Conservation (phyloP, 75 land plant species). For the Sequoiadendron giganteum region DNA sequence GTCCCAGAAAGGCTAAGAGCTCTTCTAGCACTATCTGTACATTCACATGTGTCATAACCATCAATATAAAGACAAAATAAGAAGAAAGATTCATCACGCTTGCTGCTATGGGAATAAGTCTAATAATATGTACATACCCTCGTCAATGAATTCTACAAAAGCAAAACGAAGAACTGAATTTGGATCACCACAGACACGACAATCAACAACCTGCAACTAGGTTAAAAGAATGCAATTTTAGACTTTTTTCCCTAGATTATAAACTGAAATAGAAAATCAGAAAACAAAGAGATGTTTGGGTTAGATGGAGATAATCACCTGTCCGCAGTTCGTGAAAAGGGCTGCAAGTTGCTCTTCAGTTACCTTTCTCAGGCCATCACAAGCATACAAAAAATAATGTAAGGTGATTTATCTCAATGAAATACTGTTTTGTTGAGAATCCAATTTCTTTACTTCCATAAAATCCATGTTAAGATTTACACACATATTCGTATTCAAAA, state of each 20-base stretch:
- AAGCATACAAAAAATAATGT: slow-evolving; percentile 11
- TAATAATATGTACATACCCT: slow-evolving; percentile 20
- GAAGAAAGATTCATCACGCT: not conserved
- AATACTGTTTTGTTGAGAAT: not conserved
- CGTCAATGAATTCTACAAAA: slow-evolving; percentile 51
- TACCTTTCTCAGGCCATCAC: slow-evolving; percentile 25
- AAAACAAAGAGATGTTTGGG: not conserved
- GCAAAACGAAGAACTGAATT: slow-evolving; percentile 63
- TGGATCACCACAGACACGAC: slow-evolving; percentile 70
- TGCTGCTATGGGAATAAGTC: not conserved
- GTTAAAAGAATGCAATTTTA: not conserved
- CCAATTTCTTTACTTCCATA: not conserved
- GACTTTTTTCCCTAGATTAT: not conserved
- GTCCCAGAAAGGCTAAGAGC: slow-evolving; percentile 46
- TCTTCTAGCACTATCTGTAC: slow-evolving; percentile 39
- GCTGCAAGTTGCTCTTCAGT: slow-evolving; percentile 60
- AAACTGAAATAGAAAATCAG: slow-evolving; percentile 4
- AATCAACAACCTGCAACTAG: slow-evolving; percentile 54
- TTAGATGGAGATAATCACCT: slow-evolving; percentile 23
- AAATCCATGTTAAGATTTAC: not conserved
- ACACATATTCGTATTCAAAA: not conserved
- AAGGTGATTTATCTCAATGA: not conserved
- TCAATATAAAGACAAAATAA: not conserved
- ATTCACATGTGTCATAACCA: not conserved
- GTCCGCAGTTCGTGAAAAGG: slow-evolving; percentile 44